Evolutionary conservation across 768 basidiomycete genomes (phyloP), one percentile per base, ranked within the genome.

Genomic region (Boletus rubropictus): DNA sequence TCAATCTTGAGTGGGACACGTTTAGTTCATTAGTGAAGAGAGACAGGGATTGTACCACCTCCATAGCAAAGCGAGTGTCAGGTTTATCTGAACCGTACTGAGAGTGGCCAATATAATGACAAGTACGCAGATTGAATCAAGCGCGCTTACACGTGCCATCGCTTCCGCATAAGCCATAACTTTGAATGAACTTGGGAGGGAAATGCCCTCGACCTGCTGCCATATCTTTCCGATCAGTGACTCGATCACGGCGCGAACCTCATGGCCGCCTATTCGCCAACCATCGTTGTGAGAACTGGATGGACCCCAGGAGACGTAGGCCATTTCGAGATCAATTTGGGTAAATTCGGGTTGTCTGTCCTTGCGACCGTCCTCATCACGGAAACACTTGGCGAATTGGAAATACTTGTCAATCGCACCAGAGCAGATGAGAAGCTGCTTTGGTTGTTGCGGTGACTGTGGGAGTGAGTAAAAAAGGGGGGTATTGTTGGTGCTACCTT

Each of bases 291-390:
- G 53, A 36, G 61, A 42, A 15, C 40, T 9, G 9, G 17, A 8
- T 3, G 59, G 54, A 40, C 84, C 85, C 82, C 94, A 96, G 7
- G 86, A 85, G 15, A 94, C 84, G 68, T 87, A 97, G 2, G 87
- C 91, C 88, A 96, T 94, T 69, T 97, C 94, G 52, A 97, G 68
- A 80, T 97, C 94, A 51, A 97, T 74, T 69, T 97, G 94, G 18
- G 94, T 97, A 68, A 97, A 97, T 66, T 97, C 94, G 0, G 94
- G 93, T 61, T 97, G 94, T 36, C 94, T 78, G 64, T 97, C 94
- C 66, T 88, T 93, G 47, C 94, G 78, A 4, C 93, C 92, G 60
- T 90, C 91, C 67, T 97, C 94, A 65, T 97, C 94, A 37, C 94
- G 80, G 74, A 97, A 97, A 69, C 94, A 97, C 54, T 81, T 81